phyloP scores from a whole-genome alignment of 2,329 filamentous ascomycete species.

The Calcarisporium arbuscula region DNA sequence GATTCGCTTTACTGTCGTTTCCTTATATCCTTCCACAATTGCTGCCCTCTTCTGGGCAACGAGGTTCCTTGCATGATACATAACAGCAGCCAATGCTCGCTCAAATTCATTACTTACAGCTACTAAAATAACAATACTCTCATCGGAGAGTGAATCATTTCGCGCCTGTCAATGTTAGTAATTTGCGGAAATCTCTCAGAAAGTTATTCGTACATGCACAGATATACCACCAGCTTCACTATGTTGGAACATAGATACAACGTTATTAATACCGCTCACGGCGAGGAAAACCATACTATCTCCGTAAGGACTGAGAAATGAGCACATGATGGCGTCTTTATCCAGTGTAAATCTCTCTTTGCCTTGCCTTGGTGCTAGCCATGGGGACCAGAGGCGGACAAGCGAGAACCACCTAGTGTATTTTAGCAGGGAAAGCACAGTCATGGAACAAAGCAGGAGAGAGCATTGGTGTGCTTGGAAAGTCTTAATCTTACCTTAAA shows the following conservation, averaged over 20 bases:
- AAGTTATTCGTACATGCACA: slow-evolving; percentile 49
- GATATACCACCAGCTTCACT: slow-evolving; percentile 59
- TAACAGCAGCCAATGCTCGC: slow-evolving; percentile 67
- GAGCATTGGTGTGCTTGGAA: too few relatives aligned
- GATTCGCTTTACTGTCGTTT: too few relatives aligned
- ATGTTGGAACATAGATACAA: slow-evolving; percentile 63
- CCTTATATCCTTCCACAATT: too few relatives aligned
- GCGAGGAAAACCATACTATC: slow-evolving; percentile 72
- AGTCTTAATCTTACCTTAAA: slow-evolving; percentile 38
- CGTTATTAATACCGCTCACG: slow-evolving; percentile 65
- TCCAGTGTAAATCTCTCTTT: slow-evolving; percentile 59
- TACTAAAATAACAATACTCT: slow-evolving; percentile 58
- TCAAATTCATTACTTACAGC: slow-evolving; percentile 70
- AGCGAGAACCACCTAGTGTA: slow-evolving; percentile 67
- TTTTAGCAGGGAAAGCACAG: neutral
- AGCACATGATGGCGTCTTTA: slow-evolving; percentile 71
- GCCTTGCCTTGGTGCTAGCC: slow-evolving; percentile 86
- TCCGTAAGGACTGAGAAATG: slow-evolving; percentile 68
- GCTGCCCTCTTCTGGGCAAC: too few relatives aligned
- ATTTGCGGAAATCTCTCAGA: neutral
- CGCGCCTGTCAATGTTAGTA: slow-evolving; percentile 35
- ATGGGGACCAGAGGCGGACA: slow-evolving; percentile 72
- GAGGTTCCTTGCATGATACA: slow-evolving; percentile 75
- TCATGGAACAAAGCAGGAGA: neutral
- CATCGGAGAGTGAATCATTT: slow-evolving; percentile 58